Evolutionary conservation across 495 filamentous ascomycete species (phyloP).

Genomic region (Geoglossum glabrum): DNA sequence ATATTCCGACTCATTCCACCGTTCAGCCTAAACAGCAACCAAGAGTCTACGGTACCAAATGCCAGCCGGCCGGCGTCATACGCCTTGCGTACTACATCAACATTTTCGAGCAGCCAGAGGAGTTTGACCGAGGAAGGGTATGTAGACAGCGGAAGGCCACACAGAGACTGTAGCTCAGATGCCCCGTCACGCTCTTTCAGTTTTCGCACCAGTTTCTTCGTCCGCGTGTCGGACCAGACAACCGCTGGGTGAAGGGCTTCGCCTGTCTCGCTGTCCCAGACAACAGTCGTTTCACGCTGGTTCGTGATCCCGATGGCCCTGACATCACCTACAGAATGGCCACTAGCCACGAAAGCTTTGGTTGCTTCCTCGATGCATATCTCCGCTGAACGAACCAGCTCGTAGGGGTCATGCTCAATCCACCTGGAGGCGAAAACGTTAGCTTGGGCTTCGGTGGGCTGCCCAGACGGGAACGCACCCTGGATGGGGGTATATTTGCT

Average conservation of each 20-base stretch:
- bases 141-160: slow-evolving; percentile 77
- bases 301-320: slow-evolving; percentile 83
- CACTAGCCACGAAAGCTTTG: slow-evolving; percentile 46
- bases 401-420: slow-evolving; percentile 83
- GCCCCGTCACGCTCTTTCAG: slow-evolving; percentile 45
- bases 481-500: slow-evolving; percentile 69
- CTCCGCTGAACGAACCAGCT: slow-evolving; percentile 59
- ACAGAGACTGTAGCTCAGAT: slow-evolving; percentile 50
- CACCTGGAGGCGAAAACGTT: slow-evolving; percentile 34
- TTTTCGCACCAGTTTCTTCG: slow-evolving; percentile 58
- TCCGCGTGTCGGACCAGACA: slow-evolving; percentile 87
- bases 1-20: slow-evolving; percentile 50
- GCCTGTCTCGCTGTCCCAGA: slow-evolving; percentile 78
- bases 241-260: slow-evolving; percentile 77
- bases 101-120: slow-evolving; percentile 63
- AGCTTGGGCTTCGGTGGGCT: slow-evolving; percentile 1
- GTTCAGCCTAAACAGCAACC: slow-evolving; percentile 81
- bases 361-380: slow-evolving; percentile 71
- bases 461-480: slow-evolving; percentile 40
- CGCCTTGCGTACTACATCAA: slow-evolving; percentile 48
- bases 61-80: slow-evolving; percentile 64
- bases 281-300: slow-evolving; percentile 81
- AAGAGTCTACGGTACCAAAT: slow-evolving; percentile 88
- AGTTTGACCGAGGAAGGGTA: slow-evolving; percentile 87
- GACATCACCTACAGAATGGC: slow-evolving; percentile 51